A percentile compares a stretch with the other conserved stretches of the same genome.
Conservation (phyloP, 2,329 filamentous ascomycete genomes). For the Pseudogymnoascus sp. region DNA sequence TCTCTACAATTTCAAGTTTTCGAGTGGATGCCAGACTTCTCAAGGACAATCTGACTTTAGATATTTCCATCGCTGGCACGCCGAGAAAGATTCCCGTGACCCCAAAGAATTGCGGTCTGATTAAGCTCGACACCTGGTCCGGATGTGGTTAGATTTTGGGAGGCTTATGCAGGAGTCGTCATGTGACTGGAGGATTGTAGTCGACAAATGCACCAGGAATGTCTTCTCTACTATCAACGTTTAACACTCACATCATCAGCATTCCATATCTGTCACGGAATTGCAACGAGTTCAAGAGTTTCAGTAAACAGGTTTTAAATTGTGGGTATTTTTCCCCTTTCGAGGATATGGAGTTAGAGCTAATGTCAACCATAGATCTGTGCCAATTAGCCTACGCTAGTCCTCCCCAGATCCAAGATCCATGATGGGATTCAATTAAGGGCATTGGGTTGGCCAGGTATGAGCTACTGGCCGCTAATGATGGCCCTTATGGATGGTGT, state of each 20-base stretch:
- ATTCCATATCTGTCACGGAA: neutral
- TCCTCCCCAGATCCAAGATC: conserved; percentile 5
- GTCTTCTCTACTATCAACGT: neutral
- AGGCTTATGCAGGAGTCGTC: neutral
- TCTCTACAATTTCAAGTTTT: neutral
- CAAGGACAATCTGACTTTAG: neutral
- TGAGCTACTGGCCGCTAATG: neutral
- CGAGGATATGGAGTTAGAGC: conserved; percentile 1
- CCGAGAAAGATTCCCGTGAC: neutral
- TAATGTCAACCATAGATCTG: conserved; percentile 2
- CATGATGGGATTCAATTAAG: conserved; percentile 4
- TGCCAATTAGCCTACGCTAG: conserved; percentile 3
- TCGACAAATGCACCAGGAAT: neutral
- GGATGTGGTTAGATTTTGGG: conserved; percentile 1
- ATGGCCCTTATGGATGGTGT: neutral
- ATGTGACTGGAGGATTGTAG: neutral
- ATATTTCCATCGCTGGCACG: neutral
- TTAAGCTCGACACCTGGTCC: neutral
- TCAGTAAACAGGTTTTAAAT: conserved; percentile 1
- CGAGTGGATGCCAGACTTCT: neutral
- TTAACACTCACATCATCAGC: neutral
- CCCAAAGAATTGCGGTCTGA: neutral
- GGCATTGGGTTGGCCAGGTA: neutral
- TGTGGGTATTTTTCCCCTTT: conserved; percentile 3
- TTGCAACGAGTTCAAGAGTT: neutral